Conservation (phyloP, 2,329 filamentous ascomycete genomes). For the Fusarium sp. region DNA sequence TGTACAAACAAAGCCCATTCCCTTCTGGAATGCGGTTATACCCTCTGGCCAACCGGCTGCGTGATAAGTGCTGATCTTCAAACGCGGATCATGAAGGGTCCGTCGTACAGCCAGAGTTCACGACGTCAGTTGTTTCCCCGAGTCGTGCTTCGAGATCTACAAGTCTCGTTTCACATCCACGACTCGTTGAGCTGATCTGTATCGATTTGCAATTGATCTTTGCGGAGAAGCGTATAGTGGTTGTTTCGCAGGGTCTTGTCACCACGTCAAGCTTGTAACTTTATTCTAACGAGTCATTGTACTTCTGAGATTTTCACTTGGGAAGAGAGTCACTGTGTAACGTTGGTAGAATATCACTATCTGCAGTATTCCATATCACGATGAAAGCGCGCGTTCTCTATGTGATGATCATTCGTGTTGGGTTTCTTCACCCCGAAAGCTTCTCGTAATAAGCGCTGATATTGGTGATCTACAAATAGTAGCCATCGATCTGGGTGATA, state of each 20-base stretch:
- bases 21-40: slow-evolving; percentile 25
- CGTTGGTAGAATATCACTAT: background rate
- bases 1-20: background rate
- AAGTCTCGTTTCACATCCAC: background rate
- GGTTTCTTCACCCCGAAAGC: background rate
- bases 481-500: background rate
- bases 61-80: slow-evolving; percentile 13
- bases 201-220: background rate
- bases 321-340: background rate
- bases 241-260: background rate
- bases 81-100: slow-evolving; percentile 16
- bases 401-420: background rate
- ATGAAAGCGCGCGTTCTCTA: background rate
- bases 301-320: background rate
- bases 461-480: background rate
- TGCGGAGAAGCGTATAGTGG: background rate
- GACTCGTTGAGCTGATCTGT: slow-evolving; percentile 1
- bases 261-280: slow-evolving; percentile 10
- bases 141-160: slow-evolving; percentile 24
- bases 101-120: background rate
- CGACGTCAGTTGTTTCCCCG: slow-evolving; percentile 19
- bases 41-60: slow-evolving; percentile 3
- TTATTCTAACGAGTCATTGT: background rate
- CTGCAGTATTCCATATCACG: background rate
- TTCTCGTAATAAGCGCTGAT: background rate